Conservation (phyloP, 1,139 yeast genomes). For the Blastobotrys aristatus region DNA sequence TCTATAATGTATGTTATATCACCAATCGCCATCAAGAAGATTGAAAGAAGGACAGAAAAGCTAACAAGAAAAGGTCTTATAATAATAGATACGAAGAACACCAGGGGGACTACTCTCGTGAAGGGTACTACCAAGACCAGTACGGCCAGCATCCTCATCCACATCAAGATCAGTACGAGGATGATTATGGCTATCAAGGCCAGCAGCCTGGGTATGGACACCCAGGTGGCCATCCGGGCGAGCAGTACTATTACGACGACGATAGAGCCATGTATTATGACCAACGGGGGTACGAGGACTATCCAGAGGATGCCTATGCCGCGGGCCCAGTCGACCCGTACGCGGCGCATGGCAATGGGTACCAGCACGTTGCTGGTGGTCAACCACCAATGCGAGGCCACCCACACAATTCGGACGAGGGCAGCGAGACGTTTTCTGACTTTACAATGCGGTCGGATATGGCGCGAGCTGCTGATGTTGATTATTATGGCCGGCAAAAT, state of each 20-base stretch:
- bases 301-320: conserved; percentile 35
- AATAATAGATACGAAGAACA: conserved; percentile 7
- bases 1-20: conserved; percentile 12
- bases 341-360: conserved; percentile 25
- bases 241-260: conserved; percentile 24
- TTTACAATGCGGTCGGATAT: conserved; percentile 42
- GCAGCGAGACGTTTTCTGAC: conserved; percentile 41
- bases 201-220: conserved; percentile 2
- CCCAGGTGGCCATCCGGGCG: too few relatives aligned
- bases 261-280: conserved; percentile 27
- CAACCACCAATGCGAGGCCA: conserved; percentile 21
- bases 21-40: not conserved
- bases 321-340: conserved; percentile 34
- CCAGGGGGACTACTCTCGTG: conserved; percentile 4
- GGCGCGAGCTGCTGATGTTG: conserved; percentile 37
- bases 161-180: conserved; percentile 21
- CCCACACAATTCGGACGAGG: conserved; percentile 36
- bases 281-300: conserved; percentile 31
- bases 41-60: not conserved
- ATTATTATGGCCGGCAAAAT: conserved; percentile 33
- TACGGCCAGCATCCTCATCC: conserved; percentile 23
- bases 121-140: conserved; percentile 9
- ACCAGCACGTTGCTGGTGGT: conserved; percentile 28
- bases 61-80: conserved; percentile 8
- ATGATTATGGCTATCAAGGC: conserved; percentile 32